Evolutionary conservation across 2,329 filamentous ascomycete genomes (phyloP), one percentile per base, ranked within the genome.

Genomic region (Alternaria sp.): DNA sequence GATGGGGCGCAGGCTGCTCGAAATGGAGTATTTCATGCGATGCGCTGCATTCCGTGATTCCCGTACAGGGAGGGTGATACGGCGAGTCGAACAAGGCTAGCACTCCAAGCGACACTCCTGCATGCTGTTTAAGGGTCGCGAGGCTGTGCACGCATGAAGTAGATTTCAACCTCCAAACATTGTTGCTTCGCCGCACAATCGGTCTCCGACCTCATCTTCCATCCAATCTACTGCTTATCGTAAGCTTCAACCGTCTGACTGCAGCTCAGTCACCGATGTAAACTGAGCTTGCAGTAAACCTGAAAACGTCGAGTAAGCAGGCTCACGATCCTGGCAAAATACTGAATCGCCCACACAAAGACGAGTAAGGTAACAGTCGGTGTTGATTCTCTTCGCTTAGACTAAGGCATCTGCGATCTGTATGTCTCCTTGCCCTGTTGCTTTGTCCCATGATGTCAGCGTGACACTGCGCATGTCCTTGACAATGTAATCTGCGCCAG

Each of bases 401-500:
- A 73, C 68, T 75, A 90, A 79, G 54, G 87, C 87, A 79, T 93
- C 85, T 62, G 80, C 82, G 70, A 96, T 88, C 82, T 93, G 88
- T 67, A 96, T 80, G 68, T 86, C 87, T 58, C 92, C 86, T 67
- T 81, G 82, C n/a, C 88, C 89, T 55, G 83, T 86, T 64, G 85
- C 82, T 68, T 81, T 82, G 56, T 86, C 84, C 64, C 79, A 83
- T 20, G 88, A 82, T 72, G 83, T 82, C 58, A 96, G 82, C 71
- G 81, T 87, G 66, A 97, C 88, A 68, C 91, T 94, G 61, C 86
- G 84, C 82, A 97, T 84, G 81, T 97, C 93, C 79, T 85, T 84
- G 61, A 97, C 90, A 55, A 97, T 89, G 90, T 92, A 97, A 82
- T 97, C 93, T 47, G 94, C 93, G n/a, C 88, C 90, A 5, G 93